Percentiles rank a stretch among this genome's conserved stretches.
These are phyloP conservation scores for Debaryomycetaceae sp. DNA, from an alignment of 1,139 yeast genomes.

Conservation along the genomic window DNA sequence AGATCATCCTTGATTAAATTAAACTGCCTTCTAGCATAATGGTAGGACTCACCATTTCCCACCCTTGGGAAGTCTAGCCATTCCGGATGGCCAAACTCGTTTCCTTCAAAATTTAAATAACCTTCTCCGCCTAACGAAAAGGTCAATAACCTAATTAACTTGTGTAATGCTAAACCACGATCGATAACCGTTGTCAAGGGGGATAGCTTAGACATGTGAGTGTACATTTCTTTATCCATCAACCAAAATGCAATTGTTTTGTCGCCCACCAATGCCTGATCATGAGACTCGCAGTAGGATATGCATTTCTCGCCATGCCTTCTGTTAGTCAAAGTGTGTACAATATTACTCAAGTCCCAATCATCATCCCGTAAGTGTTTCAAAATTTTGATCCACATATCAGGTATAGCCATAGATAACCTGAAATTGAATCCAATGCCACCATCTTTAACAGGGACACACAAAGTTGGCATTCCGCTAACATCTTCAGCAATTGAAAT, in stretches of 20 bases:
- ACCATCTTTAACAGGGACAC: conserved; percentile 68
- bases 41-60: conserved; percentile 85
- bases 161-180: conserved; percentile 87
- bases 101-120: conserved; percentile 92
- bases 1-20: conserved; percentile 76
- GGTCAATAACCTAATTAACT: conserved; percentile 81
- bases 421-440: conserved; percentile 95
- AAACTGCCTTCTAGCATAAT: conserved; percentile 94
- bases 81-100: conserved; percentile 98
- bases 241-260: conserved; percentile 96
- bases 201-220: conserved; percentile 80
- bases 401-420: conserved; percentile 96
- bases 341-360: conserved; percentile 85
- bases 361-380: conserved; percentile 84
- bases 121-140: conserved; percentile 95
- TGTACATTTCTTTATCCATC: conserved; percentile 98
- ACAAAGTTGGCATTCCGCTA: conserved; percentile 94
- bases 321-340: conserved; percentile 81
- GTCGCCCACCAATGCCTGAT: conserved; percentile 96
- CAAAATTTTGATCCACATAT: conserved; percentile 95
- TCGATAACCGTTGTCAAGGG: conserved; percentile 76
- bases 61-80: conserved; percentile 96
- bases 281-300: conserved; percentile 93
- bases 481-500: conserved; percentile 95
- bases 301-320: conserved; percentile 88